Evolutionary conservation across 2,329 filamentous ascomycete species (phyloP), one percentile per base, ranked within the genome.

Genomic region (Xylaria sp.): DNA sequence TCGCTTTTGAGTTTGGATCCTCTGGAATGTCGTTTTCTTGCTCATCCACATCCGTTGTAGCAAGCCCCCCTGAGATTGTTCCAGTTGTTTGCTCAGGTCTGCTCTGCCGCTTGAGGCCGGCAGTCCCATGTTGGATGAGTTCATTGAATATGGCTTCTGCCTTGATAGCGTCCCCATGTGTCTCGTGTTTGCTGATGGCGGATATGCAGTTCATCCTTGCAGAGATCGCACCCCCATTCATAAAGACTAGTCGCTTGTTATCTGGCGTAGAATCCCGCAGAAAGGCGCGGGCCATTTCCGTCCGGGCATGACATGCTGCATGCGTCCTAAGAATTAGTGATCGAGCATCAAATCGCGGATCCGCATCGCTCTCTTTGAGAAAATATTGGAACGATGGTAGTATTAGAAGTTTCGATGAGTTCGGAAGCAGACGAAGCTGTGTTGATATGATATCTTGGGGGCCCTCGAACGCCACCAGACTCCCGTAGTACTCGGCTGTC

Each of bases 401-500:
- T 44, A 90, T 82, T 28, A 90, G 77, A 46, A 91, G 85, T 66
- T 89, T 86, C 0, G 85, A 79, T 1, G 88, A 90, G 3, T 82
- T 83, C 9, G 89, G 89, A 12, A 91, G 83, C 2, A 91, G 82
- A 56, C 85, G 85, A 48, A 91, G 79, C 73, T 91, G 89, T 3
- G 87, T 89, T 28, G 86, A 84, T 37, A 91, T 82, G 37, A 82
- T 80, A 55, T 89, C 85, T 28, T 79, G 74, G 39, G 87, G 82
- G 6, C 89, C 89, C 75, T 91, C 89, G 65, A 91, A 84, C 70
- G 88, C 87, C 62, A 91, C 82, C 63, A 91, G 78, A 75, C 83
- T 86, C 56, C 88, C 88, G 65, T 81, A 73, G 58, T 79, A 77
- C 34, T 75, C 69, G 37, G 72, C 72, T 61, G 74, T 63, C 41